Conservation (phyloP, 2,329 filamentous ascomycete genomes). For the Penicillium sp. region DNA sequence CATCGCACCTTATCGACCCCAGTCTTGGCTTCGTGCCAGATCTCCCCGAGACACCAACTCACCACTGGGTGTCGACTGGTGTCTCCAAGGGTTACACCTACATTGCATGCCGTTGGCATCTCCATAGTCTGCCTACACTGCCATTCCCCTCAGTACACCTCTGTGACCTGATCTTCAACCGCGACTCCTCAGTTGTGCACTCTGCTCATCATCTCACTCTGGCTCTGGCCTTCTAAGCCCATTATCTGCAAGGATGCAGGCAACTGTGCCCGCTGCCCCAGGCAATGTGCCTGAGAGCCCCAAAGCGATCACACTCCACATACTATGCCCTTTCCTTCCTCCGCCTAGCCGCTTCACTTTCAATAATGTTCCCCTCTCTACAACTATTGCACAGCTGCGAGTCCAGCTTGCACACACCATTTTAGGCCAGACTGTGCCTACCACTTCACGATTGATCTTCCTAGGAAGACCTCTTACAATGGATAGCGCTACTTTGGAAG, state of each 20-base stretch:
- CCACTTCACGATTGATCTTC: conserved; percentile 56
- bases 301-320: conserved; percentile 30
- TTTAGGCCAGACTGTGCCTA: conserved; percentile 43
- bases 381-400: conserved; percentile 52
- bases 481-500: conserved; percentile 46
- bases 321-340: conserved; percentile 41
- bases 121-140: no score
- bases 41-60: neutral
- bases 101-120: neutral
- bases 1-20: neutral
- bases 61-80: neutral
- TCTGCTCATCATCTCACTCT: neutral
- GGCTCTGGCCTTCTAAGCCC: neutral
- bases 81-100: neutral
- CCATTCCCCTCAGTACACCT: no score
- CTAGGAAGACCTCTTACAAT: conserved; percentile 51
- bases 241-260: neutral
- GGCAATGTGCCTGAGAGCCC: neutral
- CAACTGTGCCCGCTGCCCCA: neutral
- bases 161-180: no score
- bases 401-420: conserved; percentile 48
- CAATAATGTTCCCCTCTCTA: conserved; percentile 33
- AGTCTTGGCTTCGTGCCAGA: conserved; percentile 10
- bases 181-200: neutral
- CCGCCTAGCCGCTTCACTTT: conserved; percentile 38